phyloP scores from a whole-genome alignment of 257 asterid genomes.

The Hygrophila difformis region DNA sequence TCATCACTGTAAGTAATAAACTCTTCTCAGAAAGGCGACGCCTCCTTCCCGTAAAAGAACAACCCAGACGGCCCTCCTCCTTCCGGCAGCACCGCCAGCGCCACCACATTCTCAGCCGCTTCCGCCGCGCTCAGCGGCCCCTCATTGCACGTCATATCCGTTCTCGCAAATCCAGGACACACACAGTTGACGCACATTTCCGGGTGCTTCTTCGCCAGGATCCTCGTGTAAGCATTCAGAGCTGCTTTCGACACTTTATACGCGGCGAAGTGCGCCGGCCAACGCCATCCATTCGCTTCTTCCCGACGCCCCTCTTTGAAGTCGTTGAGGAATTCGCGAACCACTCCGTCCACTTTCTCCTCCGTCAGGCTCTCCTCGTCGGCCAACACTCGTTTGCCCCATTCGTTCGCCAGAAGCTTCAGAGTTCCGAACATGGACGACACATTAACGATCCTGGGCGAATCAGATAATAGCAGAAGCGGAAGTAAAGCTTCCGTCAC shows the following conservation, averaged over 20 bases:
- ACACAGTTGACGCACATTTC: constrained; percentile 25
- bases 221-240: constrained; percentile 38
- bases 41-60: constrained; percentile 17
- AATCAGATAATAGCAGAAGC: constrained; percentile 28
- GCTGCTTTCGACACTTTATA: constrained; percentile 51
- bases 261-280: constrained; percentile 32
- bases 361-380: constrained; percentile 28
- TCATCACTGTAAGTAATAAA: too few relatives aligned
- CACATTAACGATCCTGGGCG: constrained; percentile 46
- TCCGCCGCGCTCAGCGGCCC: constrained; percentile 25
- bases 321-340: constrained; percentile 25
- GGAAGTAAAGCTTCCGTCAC: constrained; percentile 32
- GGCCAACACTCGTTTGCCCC: constrained; percentile 32
- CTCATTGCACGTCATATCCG: constrained; percentile 26
- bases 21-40: constrained; percentile 21
- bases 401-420: constrained; percentile 30
- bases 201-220: constrained; percentile 26
- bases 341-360: constrained; percentile 29
- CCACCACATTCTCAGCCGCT: constrained; percentile 39
- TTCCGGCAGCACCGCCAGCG: constrained; percentile 27
- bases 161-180: constrained; percentile 45
- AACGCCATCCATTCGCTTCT: constrained; percentile 33
- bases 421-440: constrained; percentile 33
- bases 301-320: constrained; percentile 23
- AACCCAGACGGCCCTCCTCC: constrained; percentile 37